Conservation (phyloP, 768 basidiomycete genomes). For the Tylopilus sp. region DNA sequence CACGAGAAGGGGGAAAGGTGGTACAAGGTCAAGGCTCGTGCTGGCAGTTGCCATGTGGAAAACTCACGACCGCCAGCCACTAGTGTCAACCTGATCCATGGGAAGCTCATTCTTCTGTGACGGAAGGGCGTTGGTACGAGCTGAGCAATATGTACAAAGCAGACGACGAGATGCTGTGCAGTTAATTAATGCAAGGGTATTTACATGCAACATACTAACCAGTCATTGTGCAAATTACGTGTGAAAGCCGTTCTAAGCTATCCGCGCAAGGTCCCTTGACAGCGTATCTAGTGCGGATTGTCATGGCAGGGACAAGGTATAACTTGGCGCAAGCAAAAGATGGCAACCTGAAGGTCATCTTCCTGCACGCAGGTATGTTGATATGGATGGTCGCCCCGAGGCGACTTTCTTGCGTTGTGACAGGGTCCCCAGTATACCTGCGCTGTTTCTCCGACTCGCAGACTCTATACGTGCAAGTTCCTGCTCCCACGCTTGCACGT, state of each 20-base stretch:
- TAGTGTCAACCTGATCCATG: slow-evolving; percentile 53
- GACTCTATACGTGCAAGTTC: slow-evolving; percentile 71
- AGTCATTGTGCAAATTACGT: slow-evolving; percentile 10
- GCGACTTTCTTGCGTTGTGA: slow-evolving; percentile 28
- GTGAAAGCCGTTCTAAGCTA: slow-evolving; percentile 8
- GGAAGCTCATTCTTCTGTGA: slow-evolving; percentile 42
- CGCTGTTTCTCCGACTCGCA: slow-evolving; percentile 47
- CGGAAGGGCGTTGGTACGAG: not conserved
- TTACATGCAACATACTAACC: slow-evolving; percentile 10
- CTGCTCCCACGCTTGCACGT: slow-evolving; percentile 72
- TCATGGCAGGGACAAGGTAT: slow-evolving; percentile 5
- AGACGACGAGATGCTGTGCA: slow-evolving; percentile 11
- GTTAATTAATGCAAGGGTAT: slow-evolving; percentile 10
- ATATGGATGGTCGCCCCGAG: slow-evolving; percentile 20
- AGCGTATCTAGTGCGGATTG: slow-evolving; percentile 8
- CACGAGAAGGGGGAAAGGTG: not conserved
- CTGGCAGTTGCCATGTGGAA: not conserved
- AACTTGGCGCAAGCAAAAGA: slow-evolving; percentile 10
- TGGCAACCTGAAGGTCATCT: slow-evolving; percentile 15
- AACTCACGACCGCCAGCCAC: slow-evolving; percentile 47
- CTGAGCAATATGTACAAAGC: not conserved
- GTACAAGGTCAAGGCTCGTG: slow-evolving; percentile 6
- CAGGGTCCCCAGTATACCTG: slow-evolving; percentile 34
- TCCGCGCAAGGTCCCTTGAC: slow-evolving; percentile 2
- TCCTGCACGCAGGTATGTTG: slow-evolving; percentile 20